phyloP scores from a whole-genome alignment of 2,329 filamentous ascomycete species.

The Ophiostoma ulmi region DNA sequence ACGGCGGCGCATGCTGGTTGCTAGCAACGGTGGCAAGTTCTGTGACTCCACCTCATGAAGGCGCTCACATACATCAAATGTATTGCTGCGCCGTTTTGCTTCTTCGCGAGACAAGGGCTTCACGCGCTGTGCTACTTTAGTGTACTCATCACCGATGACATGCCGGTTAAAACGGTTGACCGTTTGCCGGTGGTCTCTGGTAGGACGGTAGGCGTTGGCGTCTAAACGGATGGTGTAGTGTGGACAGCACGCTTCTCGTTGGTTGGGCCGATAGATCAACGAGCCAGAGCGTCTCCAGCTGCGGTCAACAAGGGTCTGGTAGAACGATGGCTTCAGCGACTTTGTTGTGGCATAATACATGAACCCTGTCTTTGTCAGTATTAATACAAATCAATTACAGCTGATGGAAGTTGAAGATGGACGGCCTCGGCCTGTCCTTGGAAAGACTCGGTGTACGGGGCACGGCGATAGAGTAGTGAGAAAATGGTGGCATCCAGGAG shows the following conservation, averaged over 20 bases:
- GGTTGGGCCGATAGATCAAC: constrained; percentile 72
- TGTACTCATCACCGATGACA: constrained; percentile 64
- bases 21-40: constrained; percentile 37
- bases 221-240: constrained; percentile 81
- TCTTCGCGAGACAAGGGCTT: constrained; percentile 65
- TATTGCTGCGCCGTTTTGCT: constrained; percentile 56
- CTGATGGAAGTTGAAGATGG: neutral
- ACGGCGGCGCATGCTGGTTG: neutral
- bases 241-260: constrained; percentile 77
- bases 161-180: constrained; percentile 68
- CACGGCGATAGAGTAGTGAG: neutral
- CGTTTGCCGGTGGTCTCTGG: constrained; percentile 67
- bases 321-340: constrained; percentile 59
- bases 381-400: neutral
- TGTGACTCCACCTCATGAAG: constrained; percentile 63
- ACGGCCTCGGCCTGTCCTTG: neutral
- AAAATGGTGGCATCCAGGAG: neutral
- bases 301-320: constrained; percentile 66
- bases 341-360: constrained; percentile 65
- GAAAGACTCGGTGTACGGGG: constrained; percentile 16
- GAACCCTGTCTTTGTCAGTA: constrained; percentile 39
- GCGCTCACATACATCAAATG: constrained; percentile 61
- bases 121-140: constrained; percentile 56
- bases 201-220: constrained; percentile 57
- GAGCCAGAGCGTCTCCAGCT: constrained; percentile 71